phyloP scores from a whole-genome alignment of 2,329 filamentous ascomycete species.

The Aspergillaceae sp. region DNA sequence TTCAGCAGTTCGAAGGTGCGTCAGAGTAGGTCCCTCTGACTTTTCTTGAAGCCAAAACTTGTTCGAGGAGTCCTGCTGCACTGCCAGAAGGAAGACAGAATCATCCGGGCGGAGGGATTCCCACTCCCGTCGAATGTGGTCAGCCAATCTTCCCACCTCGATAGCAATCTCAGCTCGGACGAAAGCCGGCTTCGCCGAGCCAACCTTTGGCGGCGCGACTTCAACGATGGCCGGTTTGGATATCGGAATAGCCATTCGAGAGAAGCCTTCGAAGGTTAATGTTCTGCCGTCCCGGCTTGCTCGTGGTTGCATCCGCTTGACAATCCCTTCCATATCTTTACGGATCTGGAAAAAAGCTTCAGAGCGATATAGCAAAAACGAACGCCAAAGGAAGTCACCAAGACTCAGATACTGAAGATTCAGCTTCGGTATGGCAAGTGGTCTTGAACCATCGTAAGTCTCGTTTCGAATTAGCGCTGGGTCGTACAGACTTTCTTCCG shows the following conservation, averaged over 20 bases:
- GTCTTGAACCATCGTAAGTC: constrained; percentile 74
- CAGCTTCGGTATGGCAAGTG: constrained; percentile 83
- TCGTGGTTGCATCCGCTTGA: constrained; percentile 71
- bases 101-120: constrained; percentile 79
- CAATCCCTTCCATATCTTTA: constrained; percentile 74
- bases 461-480: constrained; percentile 70
- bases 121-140: constrained; percentile 76
- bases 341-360: constrained; percentile 92
- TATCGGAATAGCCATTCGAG: constrained; percentile 85
- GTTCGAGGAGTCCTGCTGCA: constrained; percentile 50
- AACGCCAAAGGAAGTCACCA: constrained; percentile 94
- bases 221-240: constrained; percentile 79
- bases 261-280: constrained; percentile 68
- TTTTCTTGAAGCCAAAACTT: constrained; percentile 14
- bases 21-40: constrained; percentile 57
- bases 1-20: constrained; percentile 69
- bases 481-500: constrained; percentile 72
- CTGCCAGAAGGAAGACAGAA: constrained; percentile 74
- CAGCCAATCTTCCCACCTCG: constrained; percentile 70
- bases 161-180: constrained; percentile 80
- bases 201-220: constrained; percentile 72
- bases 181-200: constrained; percentile 70
- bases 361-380: constrained; percentile 76
- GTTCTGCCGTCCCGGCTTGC: constrained; percentile 55
- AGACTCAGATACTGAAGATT: constrained; percentile 93